Evolutionary conservation across 441 rosid genomes (phyloP), one percentile per base, ranked within the genome.

Genomic region (Croton setiger): DNA sequence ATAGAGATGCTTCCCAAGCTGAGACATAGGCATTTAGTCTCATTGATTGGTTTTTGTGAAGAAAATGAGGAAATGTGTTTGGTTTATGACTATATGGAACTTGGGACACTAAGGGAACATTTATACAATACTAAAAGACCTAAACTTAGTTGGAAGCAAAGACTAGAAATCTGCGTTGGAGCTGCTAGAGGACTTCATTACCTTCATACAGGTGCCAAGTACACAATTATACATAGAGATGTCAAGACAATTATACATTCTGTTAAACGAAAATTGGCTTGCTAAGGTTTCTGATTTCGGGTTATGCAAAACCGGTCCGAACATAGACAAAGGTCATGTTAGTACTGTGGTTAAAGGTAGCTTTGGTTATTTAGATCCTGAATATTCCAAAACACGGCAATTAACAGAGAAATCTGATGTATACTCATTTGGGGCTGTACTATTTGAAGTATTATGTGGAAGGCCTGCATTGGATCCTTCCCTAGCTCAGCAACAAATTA

Each of bases 201-300:
- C 72, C 86, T 89, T 14, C 93, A 89, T 74, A 87, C 96, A 0
- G 93, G 90, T 21, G 96, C 96, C 0, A 83, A 84, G 68, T 86
- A 90, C 81, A 88, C 93, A 6, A 90, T 90, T 67, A 90, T 90
- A 60, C 96, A 90, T 75, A 72, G 96, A 48, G 93, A 88, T 62
- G 96, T 90, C 1, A 90, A 90, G 78, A 88, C 94, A n/a, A 90
- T 92, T 47, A 88, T n/a, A 90, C 78, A 88, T 88, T 57, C 84
- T 86, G 13, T 39, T 90, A 31, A 90, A 90, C 59, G 90, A 85
- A 74, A 82, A 90, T 21, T 81, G 86, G 87, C 84, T 84, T 13
- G 92, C 96, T 7, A 86, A 90, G 64, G 96, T 86, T 49, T 90
- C 96, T 0, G 96, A 88, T 77, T 88, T 90, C n/a, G 92, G 96